Evolutionary conservation across 2,329 filamentous ascomycete species (phyloP), one percentile per base, ranked within the genome.

Genomic region (Hymenotorrendiella dingleyae): DNA sequence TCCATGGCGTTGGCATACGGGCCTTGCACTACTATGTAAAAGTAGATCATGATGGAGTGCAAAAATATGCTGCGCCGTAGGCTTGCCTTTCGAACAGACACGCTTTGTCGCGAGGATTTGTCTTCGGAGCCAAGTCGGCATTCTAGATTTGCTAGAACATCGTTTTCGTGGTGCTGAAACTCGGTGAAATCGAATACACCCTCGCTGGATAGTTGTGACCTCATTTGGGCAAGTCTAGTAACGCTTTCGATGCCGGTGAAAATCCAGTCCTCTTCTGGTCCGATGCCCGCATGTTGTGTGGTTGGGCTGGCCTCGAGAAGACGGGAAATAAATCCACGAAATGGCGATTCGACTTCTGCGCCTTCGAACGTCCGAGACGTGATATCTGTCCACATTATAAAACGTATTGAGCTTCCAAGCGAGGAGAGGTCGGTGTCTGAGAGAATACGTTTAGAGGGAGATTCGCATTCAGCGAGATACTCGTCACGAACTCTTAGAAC

Each of bases 161-260:
- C 22, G 1, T 24, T 12, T 43, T 43, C 40, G 16, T 43, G 40
- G 20, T 32, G 40, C 33, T 43, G 33, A 7, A 37, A 36, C 10
- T 43, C 40, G n/a, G 21, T 27, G n/a, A 34, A 26, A 11, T 33
- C 28, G 21, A 40, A 40, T n/a, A 34, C 6, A 12, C 28, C 38
- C 34, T 40, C 38, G 14, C 29, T 33, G 3, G 38, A 27, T 19
- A 40, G 38, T n/a, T 40, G 28, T 9, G 38, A 19, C 4, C 38
- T 19, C 20, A 43, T 36, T 17, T 43, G 40, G 12, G 40, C 40
- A 6, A 43, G 34, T 24, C 40, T 24, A 21, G 40, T 43, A n/a
- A 43, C 40, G 34, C 40, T 43, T 37, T 43, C 40, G 21, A 43
- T 43, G 8, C 40, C 33, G n/a, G 40, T 37, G 19, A 37, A 37